These are phyloP conservation scores for Lentinula guzmanii DNA, from an alignment of 768 basidiomycete genomes.

Conservation along the genomic window DNA sequence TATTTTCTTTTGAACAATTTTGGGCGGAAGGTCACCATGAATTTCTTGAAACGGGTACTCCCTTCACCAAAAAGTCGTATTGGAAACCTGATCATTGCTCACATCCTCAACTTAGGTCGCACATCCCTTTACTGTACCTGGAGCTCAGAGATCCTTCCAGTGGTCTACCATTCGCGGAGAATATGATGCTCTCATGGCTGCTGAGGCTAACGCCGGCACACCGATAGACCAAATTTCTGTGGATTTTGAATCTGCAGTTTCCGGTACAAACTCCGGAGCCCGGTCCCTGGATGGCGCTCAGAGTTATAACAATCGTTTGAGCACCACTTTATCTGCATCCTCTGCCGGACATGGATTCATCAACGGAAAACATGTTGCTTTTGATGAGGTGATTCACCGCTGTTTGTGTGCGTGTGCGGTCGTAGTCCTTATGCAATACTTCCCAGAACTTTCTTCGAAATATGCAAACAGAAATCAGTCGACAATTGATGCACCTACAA, in stretches of 20 bases:
- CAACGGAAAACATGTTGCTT: conserved; percentile 75
- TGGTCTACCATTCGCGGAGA: conserved; percentile 35
- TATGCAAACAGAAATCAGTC: conserved; percentile 53
- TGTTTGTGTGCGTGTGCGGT: not conserved
- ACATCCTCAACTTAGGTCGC: not conserved
- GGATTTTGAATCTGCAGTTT: conserved; percentile 35
- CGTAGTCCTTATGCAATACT: not conserved
- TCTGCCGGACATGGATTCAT: conserved; percentile 70
- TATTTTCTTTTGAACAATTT: conserved; percentile 59
- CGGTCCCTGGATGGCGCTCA: conserved; percentile 37
- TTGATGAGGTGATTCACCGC: conserved; percentile 54
- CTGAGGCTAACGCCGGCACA: conserved; percentile 3
- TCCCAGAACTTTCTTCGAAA: conserved; percentile 57
- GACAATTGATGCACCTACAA: conserved; percentile 65
- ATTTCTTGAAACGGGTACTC: conserved; percentile 51
- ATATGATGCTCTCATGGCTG: conserved; percentile 27
- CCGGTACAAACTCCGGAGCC: conserved; percentile 19
- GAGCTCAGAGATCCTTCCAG: conserved; percentile 24
- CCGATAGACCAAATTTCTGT: conserved; percentile 9
- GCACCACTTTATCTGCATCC: conserved; percentile 31
- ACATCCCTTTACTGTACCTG: not conserved
- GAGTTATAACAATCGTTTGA: conserved; percentile 56
- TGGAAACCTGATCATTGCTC: not conserved
- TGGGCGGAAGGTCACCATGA: conserved; percentile 58
- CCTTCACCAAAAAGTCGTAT: not conserved